Conservation (phyloP, 2,329 filamentous ascomycete species). For the Zalaria sp. region DNA sequence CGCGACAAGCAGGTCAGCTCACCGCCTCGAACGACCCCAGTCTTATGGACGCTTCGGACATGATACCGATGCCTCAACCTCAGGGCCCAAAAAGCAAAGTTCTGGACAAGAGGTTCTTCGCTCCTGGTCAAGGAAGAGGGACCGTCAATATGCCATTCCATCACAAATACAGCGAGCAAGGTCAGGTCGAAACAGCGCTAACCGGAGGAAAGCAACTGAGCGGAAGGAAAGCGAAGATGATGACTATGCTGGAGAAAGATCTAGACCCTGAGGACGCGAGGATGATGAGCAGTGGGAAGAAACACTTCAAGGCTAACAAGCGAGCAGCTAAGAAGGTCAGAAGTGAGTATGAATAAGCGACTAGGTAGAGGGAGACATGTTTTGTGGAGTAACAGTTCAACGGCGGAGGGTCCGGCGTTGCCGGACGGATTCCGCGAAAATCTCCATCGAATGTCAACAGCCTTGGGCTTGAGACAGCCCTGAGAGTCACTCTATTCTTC, state of each 20-base stretch:
- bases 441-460: no score
- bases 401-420: no score
- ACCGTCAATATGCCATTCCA: slow-evolving; percentile 73
- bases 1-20: slow-evolving; percentile 19
- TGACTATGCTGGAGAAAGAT: slow-evolving; percentile 73
- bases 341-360: slow-evolving; percentile 6
- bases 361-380: neutral
- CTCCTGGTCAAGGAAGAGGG: slow-evolving; percentile 42
- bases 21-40: slow-evolving; percentile 22
- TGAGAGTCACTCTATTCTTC: no score
- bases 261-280: slow-evolving; percentile 59
- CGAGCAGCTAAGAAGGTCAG: slow-evolving; percentile 25
- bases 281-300: slow-evolving; percentile 58
- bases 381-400: no score
- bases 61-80: slow-evolving; percentile 23
- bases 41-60: slow-evolving; percentile 34
- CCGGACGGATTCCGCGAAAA: no score
- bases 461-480: no score
- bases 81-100: slow-evolving; percentile 60
- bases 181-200: slow-evolving; percentile 25
- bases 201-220: slow-evolving; percentile 53
- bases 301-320: slow-evolving; percentile 78
- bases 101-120: slow-evolving; percentile 86
- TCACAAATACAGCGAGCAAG: slow-evolving; percentile 78
- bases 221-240: slow-evolving; percentile 67